Evolutionary conservation across 2,329 filamentous ascomycete genomes (phyloP).

Genomic region (Chaetothyriales sp.): DNA sequence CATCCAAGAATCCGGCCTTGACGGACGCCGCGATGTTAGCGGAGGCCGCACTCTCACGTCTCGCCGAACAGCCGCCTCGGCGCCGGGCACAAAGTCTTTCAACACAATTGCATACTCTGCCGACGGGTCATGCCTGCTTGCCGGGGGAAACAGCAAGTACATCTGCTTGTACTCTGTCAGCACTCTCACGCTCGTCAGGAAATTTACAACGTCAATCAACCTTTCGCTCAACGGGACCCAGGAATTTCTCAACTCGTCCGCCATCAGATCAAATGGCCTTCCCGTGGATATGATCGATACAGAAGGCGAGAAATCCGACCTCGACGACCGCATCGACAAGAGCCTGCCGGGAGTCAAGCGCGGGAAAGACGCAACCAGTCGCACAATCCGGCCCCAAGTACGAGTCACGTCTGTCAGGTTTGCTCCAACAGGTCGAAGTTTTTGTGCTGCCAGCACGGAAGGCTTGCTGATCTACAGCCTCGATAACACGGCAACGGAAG

Average conservation of each 20-base stretch:
- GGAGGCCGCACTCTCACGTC: conserved; percentile 82
- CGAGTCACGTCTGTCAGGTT: conserved; percentile 76
- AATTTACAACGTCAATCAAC: conserved; percentile 91
- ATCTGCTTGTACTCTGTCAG: conserved; percentile 94
- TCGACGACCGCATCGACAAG: conserved; percentile 68
- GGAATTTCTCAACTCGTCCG: conserved; percentile 87
- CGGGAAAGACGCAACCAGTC: conserved; percentile 63
- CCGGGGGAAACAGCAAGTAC: conserved; percentile 93
- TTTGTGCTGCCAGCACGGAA: conserved; percentile 91
- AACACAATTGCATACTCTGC: conserved; percentile 78
- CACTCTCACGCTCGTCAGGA: conserved; percentile 82
- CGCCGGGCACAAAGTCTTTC: conserved; percentile 80
- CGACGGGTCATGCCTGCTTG: conserved; percentile 79
- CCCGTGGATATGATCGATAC: conserved; percentile 74
- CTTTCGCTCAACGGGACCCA: conserved; percentile 92
- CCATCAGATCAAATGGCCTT: conserved; percentile 72
- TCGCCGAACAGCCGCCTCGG: conserved; percentile 80
- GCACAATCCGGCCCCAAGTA: conserved; percentile 67
- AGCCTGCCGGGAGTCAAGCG: conserved; percentile 75
- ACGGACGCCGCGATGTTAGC: conserved; percentile 82
- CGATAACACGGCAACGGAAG: conserved; percentile 51
- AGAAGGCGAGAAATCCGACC: conserved; percentile 74
- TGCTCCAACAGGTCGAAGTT: conserved; percentile 73
- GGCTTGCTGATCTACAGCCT: conserved; percentile 87
- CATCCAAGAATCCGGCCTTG: conserved; percentile 70